Base-by-base conservation (phyloP, 208 protist species). In the Leishmania martiniquensis region DNA sequence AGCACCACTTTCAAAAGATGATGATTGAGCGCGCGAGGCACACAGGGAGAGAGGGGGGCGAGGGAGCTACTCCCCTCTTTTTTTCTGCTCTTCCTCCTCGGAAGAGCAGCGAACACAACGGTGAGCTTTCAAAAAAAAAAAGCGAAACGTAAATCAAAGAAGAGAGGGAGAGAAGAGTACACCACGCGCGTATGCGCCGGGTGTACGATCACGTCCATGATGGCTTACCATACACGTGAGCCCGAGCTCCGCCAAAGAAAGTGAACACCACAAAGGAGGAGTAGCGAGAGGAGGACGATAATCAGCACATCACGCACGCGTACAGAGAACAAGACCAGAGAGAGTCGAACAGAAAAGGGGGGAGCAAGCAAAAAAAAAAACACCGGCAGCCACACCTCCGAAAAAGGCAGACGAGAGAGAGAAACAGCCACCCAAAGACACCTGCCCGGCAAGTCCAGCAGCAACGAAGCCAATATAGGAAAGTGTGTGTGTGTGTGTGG, bases 101-200 rank as follows among this genome's bases (percentile, higher is more conserved):
- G 57, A 13, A 37, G 57, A 63, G 20, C 57, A 34, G 57, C 20
- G 29, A 34, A 37, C 57, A 37, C 20, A 63, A 20, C n/a, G 37
- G 29, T 15, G 22, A 57, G 22, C 29, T 63, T 63, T 29, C 25
- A 59, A 32, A 25, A 37, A 37, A 67, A 66, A 25, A 42, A 63
- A 37, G 25, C 9, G 13, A 63, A 6, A 34, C n/a, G 0, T 0
- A 13, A 63, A 15, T 39, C 39, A 63, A 20, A 20, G 25, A 44
- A 15, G 37, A 67, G 44, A 7, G 9, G 1, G 44, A 20, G 10
- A 67, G 13, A 22, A 1, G 44, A 20, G 10, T 44, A 45, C 62
- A 67, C 62, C 12, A 34, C 62, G 62, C 62, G 29, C 37, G 15
- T 67, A 67, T 67, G 62, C 34, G 62, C 62, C n/a, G n/a, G n/a